Conservation (phyloP, 352 stramenopile species). For the Halophytophthora batemanensis region DNA sequence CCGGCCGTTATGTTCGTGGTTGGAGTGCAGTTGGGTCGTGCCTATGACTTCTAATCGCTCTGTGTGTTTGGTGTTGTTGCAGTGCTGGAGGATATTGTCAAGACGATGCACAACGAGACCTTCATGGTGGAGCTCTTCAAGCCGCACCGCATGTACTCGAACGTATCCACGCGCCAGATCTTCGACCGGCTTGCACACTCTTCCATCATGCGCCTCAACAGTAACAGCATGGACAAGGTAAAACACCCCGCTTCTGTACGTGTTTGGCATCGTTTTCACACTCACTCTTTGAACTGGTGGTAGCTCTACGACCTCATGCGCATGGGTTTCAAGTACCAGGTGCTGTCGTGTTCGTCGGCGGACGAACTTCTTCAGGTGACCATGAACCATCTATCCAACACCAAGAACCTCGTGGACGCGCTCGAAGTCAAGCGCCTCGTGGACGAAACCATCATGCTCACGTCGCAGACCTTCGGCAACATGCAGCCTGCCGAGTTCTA, state of each 20-base stretch:
- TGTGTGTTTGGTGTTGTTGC: not conserved
- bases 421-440: conserved; percentile 66
- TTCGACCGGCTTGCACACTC: conserved; percentile 91
- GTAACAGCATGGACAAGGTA: conserved; percentile 92
- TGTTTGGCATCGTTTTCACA: no score
- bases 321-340: conserved; percentile 95
- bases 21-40: conserved; percentile 1
- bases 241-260: not conserved
- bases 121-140: conserved; percentile 93
- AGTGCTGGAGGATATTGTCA: conserved; percentile 91
- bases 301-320: conserved; percentile 93
- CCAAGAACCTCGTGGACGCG: conserved; percentile 66
- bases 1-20: not conserved
- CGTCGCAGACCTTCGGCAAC: conserved; percentile 62
- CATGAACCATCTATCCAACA: conserved; percentile 82
- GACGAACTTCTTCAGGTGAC: conserved; percentile 88
- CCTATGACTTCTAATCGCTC: conserved; percentile 1
- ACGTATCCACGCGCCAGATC: conserved; percentile 86
- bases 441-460: conserved; percentile 77
- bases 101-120: conserved; percentile 91
- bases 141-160: conserved; percentile 90
- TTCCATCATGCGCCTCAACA: conserved; percentile 93
- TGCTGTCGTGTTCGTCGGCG: conserved; percentile 75
- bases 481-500: conserved; percentile 75
- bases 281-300: not conserved